Percentiles rank a stretch among this genome's conserved stretches.
Evolutionary conservation across 75 land plant genomes (phyloP).

Genomic region (Picea glauca): DNA sequence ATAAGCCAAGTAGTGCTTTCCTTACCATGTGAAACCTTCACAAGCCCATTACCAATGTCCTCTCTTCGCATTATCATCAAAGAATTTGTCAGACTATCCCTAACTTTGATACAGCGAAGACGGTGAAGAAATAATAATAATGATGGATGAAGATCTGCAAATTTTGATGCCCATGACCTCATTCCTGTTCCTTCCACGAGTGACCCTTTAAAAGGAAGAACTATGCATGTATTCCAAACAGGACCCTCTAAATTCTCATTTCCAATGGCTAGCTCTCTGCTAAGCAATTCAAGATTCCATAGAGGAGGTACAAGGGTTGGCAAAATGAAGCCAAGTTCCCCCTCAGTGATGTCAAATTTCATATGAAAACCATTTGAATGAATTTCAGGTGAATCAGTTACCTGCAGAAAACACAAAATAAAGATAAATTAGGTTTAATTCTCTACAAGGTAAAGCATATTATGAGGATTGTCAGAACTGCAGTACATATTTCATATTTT

Average conservation of each 20-base stretch:
- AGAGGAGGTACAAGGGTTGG: conserved; percentile 66
- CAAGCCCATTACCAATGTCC: conserved; percentile 64
- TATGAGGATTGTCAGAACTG: not conserved
- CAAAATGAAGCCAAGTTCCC: conserved; percentile 86
- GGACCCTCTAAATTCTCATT: conserved; percentile 15
- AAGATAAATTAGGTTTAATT: not conserved
- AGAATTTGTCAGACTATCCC: conserved; percentile 53
- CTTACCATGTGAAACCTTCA: conserved; percentile 65
- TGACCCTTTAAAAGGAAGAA: conserved; percentile 72
- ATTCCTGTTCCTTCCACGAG: conserved; percentile 33
- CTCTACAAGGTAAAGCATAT: not conserved
- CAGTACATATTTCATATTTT: not conserved
- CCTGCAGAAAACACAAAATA: conserved; percentile 33
- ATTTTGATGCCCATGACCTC: conserved; percentile 49
- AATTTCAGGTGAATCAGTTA: conserved; percentile 90
- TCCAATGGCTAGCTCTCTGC: conserved; percentile 19
- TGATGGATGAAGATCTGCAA: conserved; percentile 90
- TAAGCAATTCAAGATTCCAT: conserved; percentile 26
- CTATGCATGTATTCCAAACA: conserved; percentile 82
- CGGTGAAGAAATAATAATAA: conserved; percentile 82
- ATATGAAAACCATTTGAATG: conserved; percentile 99
- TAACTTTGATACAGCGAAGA: conserved; percentile 64
- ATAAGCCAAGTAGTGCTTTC: conserved; percentile 70
- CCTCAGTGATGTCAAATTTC: conserved; percentile 89
- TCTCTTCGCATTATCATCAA: conserved; percentile 59